Conservation (phyloP, 192 early-diverging fungal species). For the Coemansia sp. region DNA sequence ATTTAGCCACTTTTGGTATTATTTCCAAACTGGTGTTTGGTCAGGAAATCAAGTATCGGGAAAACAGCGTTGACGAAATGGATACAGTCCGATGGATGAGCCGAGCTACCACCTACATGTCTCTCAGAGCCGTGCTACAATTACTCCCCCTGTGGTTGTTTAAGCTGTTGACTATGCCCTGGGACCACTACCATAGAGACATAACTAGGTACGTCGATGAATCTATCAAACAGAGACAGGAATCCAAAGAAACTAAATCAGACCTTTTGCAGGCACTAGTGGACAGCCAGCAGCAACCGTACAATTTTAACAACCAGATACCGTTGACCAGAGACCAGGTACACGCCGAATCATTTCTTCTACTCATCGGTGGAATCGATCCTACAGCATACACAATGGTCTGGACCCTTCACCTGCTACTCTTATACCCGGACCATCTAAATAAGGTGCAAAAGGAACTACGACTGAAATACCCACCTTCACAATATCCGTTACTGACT, state of each 20-base stretch:
- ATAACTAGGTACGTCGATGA: constrained; percentile 13
- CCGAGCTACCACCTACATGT: constrained; percentile 20
- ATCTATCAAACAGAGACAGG: constrained; percentile 17
- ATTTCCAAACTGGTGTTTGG: constrained; percentile 32
- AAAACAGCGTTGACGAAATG: neutral
- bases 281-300: constrained; percentile 28
- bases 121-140: constrained; percentile 18
- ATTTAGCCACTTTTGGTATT: constrained; percentile 25
- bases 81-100: constrained; percentile 23
- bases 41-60: constrained; percentile 8
- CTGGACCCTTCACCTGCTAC: constrained; percentile 35
- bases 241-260: neutral
- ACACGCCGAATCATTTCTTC: constrained; percentile 26
- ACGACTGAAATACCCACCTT: neutral
- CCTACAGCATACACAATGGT: constrained; percentile 36
- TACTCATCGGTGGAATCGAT: constrained; percentile 35
- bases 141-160: constrained; percentile 20
- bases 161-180: constrained; percentile 14
- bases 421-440: constrained; percentile 31
- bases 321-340: constrained; percentile 17
- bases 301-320: constrained; percentile 4
- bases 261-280: constrained; percentile 37
- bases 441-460: constrained; percentile 5
- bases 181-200: constrained; percentile 21
- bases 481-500: neutral